Conservation (phyloP, 78 protist genomes). For the Andalucia godoyi region DNA sequence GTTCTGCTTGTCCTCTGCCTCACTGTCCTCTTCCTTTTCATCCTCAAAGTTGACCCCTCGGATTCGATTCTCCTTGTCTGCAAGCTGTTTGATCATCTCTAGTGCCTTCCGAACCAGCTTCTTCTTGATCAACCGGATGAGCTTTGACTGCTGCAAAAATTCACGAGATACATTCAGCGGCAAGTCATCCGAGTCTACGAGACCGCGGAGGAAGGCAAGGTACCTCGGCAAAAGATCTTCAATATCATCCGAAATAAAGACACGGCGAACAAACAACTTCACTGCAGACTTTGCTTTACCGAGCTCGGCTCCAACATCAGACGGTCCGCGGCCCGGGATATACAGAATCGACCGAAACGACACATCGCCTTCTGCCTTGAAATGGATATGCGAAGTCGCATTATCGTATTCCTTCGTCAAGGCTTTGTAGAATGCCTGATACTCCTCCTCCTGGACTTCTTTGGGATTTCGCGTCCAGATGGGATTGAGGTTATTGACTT, state of each 20-base stretch:
- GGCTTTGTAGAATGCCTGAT: slow-evolving; percentile 85
- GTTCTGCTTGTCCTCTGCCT: slow-evolving; percentile 6
- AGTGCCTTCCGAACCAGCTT: slow-evolving; percentile 80
- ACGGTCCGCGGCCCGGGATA: slow-evolving; percentile 80
- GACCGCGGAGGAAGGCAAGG: slow-evolving; percentile 88
- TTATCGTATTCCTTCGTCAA: slow-evolving; percentile 53
- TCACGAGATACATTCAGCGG: slow-evolving; percentile 98
- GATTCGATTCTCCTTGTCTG: slow-evolving; percentile 18
- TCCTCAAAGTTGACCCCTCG: no score
- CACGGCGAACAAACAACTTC: slow-evolving; percentile 93
- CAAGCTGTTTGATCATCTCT: slow-evolving; percentile 59
- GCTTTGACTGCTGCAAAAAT: slow-evolving; percentile 73
- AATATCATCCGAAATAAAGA: slow-evolving; percentile 85
- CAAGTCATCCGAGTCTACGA: slow-evolving; percentile 95
- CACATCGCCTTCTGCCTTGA: slow-evolving; percentile 41
- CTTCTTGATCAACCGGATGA: slow-evolving; percentile 64
- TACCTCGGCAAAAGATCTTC: slow-evolving; percentile 89
- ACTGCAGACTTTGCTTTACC: slow-evolving; percentile 34
- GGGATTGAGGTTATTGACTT: slow-evolving; percentile 83
- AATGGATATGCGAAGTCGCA: slow-evolving; percentile 84
- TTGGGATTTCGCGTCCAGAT: slow-evolving; percentile 89
- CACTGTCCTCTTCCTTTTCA: slow-evolving; percentile 35
- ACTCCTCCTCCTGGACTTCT: slow-evolving; percentile 87
- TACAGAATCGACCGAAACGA: slow-evolving; percentile 78
- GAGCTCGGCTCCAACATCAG: slow-evolving; percentile 40